A percentile compares a stretch with the other conserved stretches of the same genome.
These are phyloP conservation scores for Fomitopsis schrenkii DNA, from an alignment of 1,284 basidiomycete genomes.

Conservation along the genomic window DNA sequence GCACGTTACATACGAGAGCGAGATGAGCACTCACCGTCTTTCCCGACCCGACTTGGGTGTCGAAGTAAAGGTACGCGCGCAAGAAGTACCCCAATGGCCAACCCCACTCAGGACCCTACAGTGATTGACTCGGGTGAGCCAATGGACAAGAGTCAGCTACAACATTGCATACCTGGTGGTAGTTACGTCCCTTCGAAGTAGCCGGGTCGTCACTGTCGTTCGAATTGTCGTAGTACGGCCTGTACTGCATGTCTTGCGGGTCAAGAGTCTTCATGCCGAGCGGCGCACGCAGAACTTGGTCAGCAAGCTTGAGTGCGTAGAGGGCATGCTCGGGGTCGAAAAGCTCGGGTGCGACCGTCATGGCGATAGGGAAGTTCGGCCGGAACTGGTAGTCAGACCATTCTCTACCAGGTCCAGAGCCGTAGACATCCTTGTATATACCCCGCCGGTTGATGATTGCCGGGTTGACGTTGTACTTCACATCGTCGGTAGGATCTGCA, in stretches of 20 bases:
- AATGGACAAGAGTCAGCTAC: conserved; percentile 9
- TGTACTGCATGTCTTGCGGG: conserved; percentile 80
- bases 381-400: conserved; percentile 97
- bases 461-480: conserved; percentile 68
- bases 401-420: conserved; percentile 80
- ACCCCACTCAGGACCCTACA: conserved; percentile 84
- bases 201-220: conserved; percentile 82
- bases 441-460: conserved; percentile 84
- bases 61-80: conserved; percentile 87
- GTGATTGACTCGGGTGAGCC: conserved; percentile 1
- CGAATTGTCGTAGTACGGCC: conserved; percentile 87
- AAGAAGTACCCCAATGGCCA: conserved; percentile 96
- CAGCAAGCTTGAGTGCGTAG: conserved; percentile 71
- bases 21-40: conserved; percentile 51
- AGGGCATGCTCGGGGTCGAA: conserved; percentile 84
- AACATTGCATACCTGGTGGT: conserved; percentile 56
- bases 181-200: conserved; percentile 90
- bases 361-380: conserved; percentile 92
- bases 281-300: conserved; percentile 74
- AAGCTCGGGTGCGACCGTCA: conserved; percentile 95
- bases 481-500: conserved; percentile 68
- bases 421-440: conserved; percentile 98
- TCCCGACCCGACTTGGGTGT: conserved; percentile 56
- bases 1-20: not conserved
- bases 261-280: conserved; percentile 95